Conservation (phyloP, 345 rosid species). For the Lepidium sativum region DNA sequence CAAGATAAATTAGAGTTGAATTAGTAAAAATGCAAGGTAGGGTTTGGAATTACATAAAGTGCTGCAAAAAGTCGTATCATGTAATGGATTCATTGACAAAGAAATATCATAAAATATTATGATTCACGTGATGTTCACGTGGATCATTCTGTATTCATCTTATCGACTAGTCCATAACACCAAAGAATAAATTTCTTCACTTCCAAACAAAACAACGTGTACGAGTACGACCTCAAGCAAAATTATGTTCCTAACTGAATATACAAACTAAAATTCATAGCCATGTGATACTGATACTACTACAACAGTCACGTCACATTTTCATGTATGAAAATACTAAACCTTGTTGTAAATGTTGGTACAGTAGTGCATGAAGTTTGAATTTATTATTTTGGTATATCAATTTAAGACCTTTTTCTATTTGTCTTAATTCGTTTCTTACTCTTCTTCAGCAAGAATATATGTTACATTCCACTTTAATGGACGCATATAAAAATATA, state of each 20-base stretch:
- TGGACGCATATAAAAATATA: background rate
- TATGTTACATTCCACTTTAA: background rate
- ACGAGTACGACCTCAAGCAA: slow-evolving; percentile 20
- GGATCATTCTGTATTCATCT: slow-evolving; percentile 1
- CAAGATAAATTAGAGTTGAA: no score
- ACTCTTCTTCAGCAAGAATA: background rate
- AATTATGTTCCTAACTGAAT: slow-evolving; percentile 12
- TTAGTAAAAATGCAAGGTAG: slow-evolving; percentile 4
- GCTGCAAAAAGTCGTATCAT: slow-evolving; percentile 17
- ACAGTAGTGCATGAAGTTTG: background rate
- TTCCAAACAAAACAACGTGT: slow-evolving; percentile 14
- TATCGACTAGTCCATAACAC: slow-evolving; percentile 3
- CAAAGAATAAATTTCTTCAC: background rate
- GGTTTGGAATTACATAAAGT: slow-evolving; percentile 8
- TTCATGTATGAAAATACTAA: slow-evolving; percentile 1
- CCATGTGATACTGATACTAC: slow-evolving; percentile 24
- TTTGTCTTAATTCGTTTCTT: background rate
- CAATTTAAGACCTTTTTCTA: background rate
- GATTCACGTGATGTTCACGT: slow-evolving; percentile 22
- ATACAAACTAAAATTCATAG: background rate
- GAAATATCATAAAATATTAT: slow-evolving; percentile 1
- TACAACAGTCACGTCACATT: slow-evolving; percentile 24
- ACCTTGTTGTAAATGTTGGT: background rate
- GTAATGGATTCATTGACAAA: slow-evolving; percentile 16
- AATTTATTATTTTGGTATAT: background rate